Evolutionary conservation across 768 basidiomycete genomes (phyloP), one percentile per base, ranked within the genome.

Genomic region (Candolleomyces eurysporus): DNA sequence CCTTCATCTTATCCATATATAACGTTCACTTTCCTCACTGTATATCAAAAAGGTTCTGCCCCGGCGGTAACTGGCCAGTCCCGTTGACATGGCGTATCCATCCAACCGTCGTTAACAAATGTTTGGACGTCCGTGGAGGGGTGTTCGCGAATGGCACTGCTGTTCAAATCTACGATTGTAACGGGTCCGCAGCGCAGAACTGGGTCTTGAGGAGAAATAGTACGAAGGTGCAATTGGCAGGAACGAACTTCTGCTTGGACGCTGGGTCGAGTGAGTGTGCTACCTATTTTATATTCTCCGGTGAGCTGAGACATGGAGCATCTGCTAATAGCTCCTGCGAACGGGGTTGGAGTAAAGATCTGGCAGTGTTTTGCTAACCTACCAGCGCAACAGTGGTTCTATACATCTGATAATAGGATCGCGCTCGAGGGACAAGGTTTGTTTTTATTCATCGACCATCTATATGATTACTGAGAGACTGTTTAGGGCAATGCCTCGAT

Each of bases 141-240:
- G 63, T 66, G 26, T 50, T 63, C 48, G 68, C 63, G 5, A 74
- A 74, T 60, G 69, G 69, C 4, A 71, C 68, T 4, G 63, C 67
- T 26, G 68, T 74, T 11, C 70, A 73, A 55, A 69, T 73, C 60
- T 75, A 71, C 57, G 75, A 75, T 61, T 78, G 76, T 60, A 77
- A 75, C 54, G 69, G 66, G 8, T 63, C 62, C n/a, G 58, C 60
- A 10, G 71, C 72, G 0, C 76, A 78, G 62, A 65, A 70, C 19
- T 78, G 76, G 76, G 59, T 69, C 17, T 52, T 77, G 40, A 64
- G 68, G 16, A 56, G 66, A 5, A 73, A 64, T n/a, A 58, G 55
- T 39, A 76, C 76, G 0, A 67, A 70, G 49, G 64, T 76, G 9
- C 66, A 64, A n/a, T 17, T 72, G 0, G 70, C 67, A 3, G 67